Base-by-base conservation (phyloP, 257 asterid species). In the Linaria vulgaris region DNA sequence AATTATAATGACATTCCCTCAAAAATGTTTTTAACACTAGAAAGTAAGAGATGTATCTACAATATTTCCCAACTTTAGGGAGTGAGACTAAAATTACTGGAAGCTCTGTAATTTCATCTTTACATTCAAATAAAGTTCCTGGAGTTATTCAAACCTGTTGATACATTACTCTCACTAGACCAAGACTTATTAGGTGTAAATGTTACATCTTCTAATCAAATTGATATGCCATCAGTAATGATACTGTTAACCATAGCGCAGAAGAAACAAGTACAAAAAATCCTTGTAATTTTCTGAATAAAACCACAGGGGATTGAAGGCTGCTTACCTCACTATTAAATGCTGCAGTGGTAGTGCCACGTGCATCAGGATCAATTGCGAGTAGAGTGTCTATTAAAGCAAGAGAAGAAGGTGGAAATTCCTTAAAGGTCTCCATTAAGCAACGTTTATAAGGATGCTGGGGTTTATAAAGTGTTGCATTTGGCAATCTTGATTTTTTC, bases 321-420 rank as follows among this genome's bases (percentile, higher is more conserved):
- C 25, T 45, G 54, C 84, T 86, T 73, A 91, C 98, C 60, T 80
- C 78, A 71, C 85, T 83, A 64, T 79, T 80, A 75, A 91, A 72
- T 50, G 98, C 95, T 50, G 76, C 70, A 63, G 95, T 80, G 21
- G 96, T 88, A 17, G 90, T 81, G 77, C 90, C 95, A 75, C 98
- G 82, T 61, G 72, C 81, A 55, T 78, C 83, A n/a, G 98, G 96
- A 69, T 91, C 88, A 23, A 88, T 83, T 20, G 95, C 71, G 51
- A 91, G 96, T 72, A 91, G 91, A 13, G 79, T 84, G 64, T 83
- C 87, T 24, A 88, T 54, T 27, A 91, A 70, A 63, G 82, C 66
- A 59, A 83, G 78, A 37, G 98, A 78, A 67, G 90, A 69, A 9
- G 83, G 70, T 1, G 98, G 88, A 74, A 91, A 88, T 53, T 88